Evolutionary conservation across 495 filamentous ascomycete species (phyloP).

Genomic region (Penicillium herquei): DNA sequence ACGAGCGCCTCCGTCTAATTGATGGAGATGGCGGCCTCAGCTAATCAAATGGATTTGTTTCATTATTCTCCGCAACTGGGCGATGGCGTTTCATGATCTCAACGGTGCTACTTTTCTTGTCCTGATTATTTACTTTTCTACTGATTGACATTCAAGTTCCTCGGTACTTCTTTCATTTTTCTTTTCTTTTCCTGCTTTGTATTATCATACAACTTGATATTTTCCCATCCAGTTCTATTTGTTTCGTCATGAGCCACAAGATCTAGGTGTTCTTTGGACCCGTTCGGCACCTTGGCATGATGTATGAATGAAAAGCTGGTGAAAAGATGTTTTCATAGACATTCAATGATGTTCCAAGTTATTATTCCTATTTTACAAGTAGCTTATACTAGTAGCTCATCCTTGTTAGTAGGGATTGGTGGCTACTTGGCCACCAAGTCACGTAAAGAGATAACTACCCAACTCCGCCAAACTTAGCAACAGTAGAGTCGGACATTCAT

Average conservation of each 20-base stretch:
- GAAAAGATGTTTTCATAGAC: not conserved
- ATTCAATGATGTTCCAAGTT: not conserved
- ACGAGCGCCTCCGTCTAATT: constrained; percentile 82
- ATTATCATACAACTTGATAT: constrained; percentile 26
- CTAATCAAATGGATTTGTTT: constrained; percentile 20
- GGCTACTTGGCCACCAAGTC: too few relatives aligned
- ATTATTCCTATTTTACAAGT: not conserved
- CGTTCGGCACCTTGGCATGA: not conserved
- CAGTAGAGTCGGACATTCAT: too few relatives aligned
- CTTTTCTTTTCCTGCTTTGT: constrained; percentile 23
- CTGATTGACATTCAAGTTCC: constrained; percentile 4
- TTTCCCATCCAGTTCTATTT: too few relatives aligned
- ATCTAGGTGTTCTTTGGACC: not conserved
- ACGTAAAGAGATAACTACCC: too few relatives aligned
- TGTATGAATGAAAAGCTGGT: not conserved
- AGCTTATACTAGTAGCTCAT: too few relatives aligned
- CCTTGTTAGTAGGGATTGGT: too few relatives aligned
- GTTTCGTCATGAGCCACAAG: too few relatives aligned
- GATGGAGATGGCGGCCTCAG: constrained; percentile 65
- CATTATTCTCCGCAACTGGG: constrained; percentile 23
- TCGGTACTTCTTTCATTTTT: constrained; percentile 12
- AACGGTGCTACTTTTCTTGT: not conserved
- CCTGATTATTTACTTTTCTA: constrained; percentile 12
- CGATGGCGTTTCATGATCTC: constrained; percentile 30
- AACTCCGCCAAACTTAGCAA: too few relatives aligned